These are phyloP conservation scores for Lentinula aciculospora DNA, from an alignment of 768 basidiomycete genomes.

Conservation along the genomic window DNA sequence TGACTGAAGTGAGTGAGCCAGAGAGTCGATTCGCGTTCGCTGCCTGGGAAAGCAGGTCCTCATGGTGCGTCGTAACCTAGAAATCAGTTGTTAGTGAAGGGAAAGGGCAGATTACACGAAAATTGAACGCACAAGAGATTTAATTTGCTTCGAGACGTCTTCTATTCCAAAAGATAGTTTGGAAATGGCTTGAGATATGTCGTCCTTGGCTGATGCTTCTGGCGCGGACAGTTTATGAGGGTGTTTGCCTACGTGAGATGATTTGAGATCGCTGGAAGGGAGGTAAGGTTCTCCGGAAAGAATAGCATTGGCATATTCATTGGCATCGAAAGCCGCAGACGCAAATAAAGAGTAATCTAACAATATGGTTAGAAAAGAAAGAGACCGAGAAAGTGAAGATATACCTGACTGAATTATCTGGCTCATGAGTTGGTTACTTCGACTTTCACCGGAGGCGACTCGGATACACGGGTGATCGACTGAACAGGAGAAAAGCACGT, in stretches of 20 bases:
- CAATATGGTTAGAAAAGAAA: not conserved
- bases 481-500: not conserved
- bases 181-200: constrained; percentile 84
- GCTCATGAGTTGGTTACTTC: not conserved
- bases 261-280: constrained; percentile 26
- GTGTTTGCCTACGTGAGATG: constrained; percentile 17
- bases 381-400: not conserved
- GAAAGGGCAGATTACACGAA: not conserved
- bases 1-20: constrained; percentile 61
- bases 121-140: constrained; percentile 56
- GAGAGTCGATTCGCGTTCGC: constrained; percentile 67
- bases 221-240: constrained; percentile 30
- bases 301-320: constrained; percentile 88
- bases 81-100: not conserved
- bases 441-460: too few species aligned
- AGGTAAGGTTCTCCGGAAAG: constrained; percentile 80
- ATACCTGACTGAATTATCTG: not conserved
- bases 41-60: constrained; percentile 77
- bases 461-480: not conserved
- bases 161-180: constrained; percentile 87
- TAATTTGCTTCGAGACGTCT: constrained; percentile 88
- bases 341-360: constrained; percentile 76
- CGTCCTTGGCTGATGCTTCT: constrained; percentile 67
- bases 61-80: constrained; percentile 80
- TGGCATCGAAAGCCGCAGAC: constrained; percentile 71